These are phyloP conservation scores for Botrytis medusae DNA, from an alignment of 2,329 filamentous ascomycete genomes.

Conservation along the genomic window DNA sequence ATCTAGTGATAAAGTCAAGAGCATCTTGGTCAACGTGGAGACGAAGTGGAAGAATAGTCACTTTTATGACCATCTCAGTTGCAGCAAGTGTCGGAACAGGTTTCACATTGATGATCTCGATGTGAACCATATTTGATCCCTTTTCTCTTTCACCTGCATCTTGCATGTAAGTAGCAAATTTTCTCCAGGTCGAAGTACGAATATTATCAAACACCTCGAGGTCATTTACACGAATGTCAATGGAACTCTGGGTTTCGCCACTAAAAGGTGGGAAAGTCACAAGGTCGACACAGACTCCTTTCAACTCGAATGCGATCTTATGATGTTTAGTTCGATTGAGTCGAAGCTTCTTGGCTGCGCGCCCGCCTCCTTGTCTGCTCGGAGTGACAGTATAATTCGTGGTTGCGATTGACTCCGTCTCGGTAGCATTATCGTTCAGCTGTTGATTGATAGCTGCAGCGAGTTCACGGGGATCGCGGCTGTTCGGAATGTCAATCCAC, in stretches of 20 bases:
- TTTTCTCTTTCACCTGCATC: slow-evolving; percentile 85
- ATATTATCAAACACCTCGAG: slow-evolving; percentile 93
- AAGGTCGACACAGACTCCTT: slow-evolving; percentile 79
- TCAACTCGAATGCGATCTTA: slow-evolving; percentile 93
- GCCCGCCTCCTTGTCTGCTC: slow-evolving; percentile 47
- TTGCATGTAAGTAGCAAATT: slow-evolving; percentile 91
- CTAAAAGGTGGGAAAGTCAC: slow-evolving; percentile 73
- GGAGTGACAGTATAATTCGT: slow-evolving; percentile 65
- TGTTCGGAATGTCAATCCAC: slow-evolving; percentile 89
- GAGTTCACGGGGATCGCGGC: slow-evolving; percentile 80
- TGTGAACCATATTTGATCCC: slow-evolving; percentile 83
- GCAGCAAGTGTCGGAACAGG: slow-evolving; percentile 82
- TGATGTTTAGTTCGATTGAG: slow-evolving; percentile 84
- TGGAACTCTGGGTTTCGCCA: slow-evolving; percentile 81
- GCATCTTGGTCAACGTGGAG: slow-evolving; percentile 97
- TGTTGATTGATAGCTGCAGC: slow-evolving; percentile 82
- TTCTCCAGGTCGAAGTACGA: slow-evolving; percentile 95
- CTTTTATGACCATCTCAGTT: slow-evolving; percentile 82
- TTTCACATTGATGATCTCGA: slow-evolving; percentile 85
- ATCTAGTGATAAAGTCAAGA: slow-evolving; percentile 92
- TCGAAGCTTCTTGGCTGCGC: slow-evolving; percentile 58
- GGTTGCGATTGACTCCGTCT: slow-evolving; percentile 85
- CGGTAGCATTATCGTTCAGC: slow-evolving; percentile 80
- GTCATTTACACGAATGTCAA: slow-evolving; percentile 79
- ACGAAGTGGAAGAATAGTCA: slow-evolving; percentile 76